Evolutionary conservation across 352 stramenopile genomes (phyloP), one percentile per base, ranked within the genome.

Genomic region (Blastocystis sp.): DNA sequence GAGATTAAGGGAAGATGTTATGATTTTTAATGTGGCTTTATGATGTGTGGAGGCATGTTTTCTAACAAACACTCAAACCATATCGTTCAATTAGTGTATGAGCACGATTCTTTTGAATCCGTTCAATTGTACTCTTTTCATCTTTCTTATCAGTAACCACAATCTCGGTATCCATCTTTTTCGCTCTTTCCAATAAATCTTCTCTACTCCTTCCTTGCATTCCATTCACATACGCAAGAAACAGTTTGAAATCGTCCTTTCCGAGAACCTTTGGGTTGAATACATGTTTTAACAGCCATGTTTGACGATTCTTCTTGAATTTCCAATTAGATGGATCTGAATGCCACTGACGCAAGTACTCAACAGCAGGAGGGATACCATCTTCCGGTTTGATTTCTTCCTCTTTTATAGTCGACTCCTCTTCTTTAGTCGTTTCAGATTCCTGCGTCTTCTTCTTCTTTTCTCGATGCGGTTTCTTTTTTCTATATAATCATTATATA

Each of bases 1-100:
- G 61, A 73, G 61, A 73, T 73, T 37, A 73, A 73, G 61, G 61
- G 61, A 73, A 16, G 61, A 39, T 73, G 61, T 73, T 73, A 27
- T 37, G 61, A 73, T 39, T 73, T 73, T 73, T 73, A 7, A 11
- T 21, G 7, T 66, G 12, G 51, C 51, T 58, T 58, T n/a, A 19
- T 58, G 51, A 19, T 58, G 14, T 14, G 51, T 19, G 51, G 14
- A 58, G n/a, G n/a, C 51, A 58, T 19, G n/a, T n/a, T 32, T 32
- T 12, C 6, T 32, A 66, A 66, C 57, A 66, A 66, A 66, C 57
- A 66, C 24, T 14, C 24, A 52, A 49, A 9, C 5, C 16, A 73
- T 14, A 73, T 5, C 12, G 24, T 14, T 73, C 12, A 24, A 46
- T 19, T 24, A 73, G 21, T 12, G 61, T 14, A 24, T 73, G 11